Conservation (phyloP, 257 asterid species). For the Verbena officinalis region DNA sequence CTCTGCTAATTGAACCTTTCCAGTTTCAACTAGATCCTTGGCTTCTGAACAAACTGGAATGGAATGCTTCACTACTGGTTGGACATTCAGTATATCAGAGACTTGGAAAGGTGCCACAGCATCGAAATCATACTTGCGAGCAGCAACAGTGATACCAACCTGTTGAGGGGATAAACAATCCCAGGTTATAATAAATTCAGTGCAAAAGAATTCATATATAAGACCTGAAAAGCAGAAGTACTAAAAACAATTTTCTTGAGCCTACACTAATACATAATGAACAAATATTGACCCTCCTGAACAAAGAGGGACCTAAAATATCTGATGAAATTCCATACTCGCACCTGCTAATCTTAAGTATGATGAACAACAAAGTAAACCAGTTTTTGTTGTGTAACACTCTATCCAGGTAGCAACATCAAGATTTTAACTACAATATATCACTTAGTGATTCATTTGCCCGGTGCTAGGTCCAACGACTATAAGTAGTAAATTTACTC, state of each 20-base stretch:
- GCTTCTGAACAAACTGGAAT: constrained; percentile 96
- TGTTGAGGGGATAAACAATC: constrained; percentile 37
- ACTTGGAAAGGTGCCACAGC: constrained; percentile 74
- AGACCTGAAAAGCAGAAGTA: not conserved
- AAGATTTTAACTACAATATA: not conserved
- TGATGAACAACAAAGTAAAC: not conserved
- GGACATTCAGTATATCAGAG: constrained; percentile 78
- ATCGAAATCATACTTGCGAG: constrained; percentile 77
- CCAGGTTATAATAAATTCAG: constrained; percentile 1
- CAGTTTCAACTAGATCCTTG: constrained; percentile 89
- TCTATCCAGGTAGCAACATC: not conserved
- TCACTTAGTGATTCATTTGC: not conserved
- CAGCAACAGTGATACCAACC: constrained; percentile 87
- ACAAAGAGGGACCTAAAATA: not conserved
- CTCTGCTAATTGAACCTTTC: constrained; percentile 94
- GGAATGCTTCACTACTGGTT: constrained; percentile 95
- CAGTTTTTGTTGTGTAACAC: not conserved
- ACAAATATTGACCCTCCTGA: not conserved
- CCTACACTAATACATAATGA: not conserved
- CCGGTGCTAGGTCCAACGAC: not conserved
- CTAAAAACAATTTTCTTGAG: constrained; percentile 1
- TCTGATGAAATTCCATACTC: not conserved
- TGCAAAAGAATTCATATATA: constrained; percentile 5
- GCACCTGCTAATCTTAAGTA: not conserved
- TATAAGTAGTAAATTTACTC: not conserved